Percentiles rank a stretch among this genome's conserved stretches.
Evolutionary conservation across 192 early-diverging fungal genomes (phyloP).

Genomic region (Backusella morwellensis): DNA sequence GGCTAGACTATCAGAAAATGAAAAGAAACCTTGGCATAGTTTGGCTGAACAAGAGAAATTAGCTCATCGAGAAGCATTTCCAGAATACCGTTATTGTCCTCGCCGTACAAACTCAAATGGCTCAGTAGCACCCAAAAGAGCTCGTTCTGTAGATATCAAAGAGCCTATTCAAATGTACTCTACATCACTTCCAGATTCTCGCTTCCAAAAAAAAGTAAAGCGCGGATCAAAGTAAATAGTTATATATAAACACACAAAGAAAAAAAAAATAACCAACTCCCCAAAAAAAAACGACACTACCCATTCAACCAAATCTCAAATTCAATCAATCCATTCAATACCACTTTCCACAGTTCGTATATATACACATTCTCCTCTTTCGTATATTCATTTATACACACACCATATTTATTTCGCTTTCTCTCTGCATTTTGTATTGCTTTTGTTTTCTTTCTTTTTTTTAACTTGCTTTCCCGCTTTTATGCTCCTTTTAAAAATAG

Average conservation of each 20-base stretch:
- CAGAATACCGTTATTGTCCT: slow-evolving; percentile 39
- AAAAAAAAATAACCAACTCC: neutral
- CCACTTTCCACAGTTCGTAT: neutral
- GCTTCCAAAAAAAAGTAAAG: slow-evolving; percentile 8
- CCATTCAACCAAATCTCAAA: neutral
- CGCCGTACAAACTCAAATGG: slow-evolving; percentile 15
- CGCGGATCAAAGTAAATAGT: slow-evolving; percentile 12
- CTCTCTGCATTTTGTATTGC: neutral
- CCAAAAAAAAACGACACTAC: neutral
- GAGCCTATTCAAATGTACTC: neutral
- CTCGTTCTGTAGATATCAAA: neutral
- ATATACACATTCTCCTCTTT: neutral
- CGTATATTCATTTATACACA: neutral
- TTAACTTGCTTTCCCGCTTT: neutral
- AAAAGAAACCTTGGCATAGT: slow-evolving; percentile 41
- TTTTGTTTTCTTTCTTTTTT: neutral
- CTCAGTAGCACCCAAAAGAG: neutral
- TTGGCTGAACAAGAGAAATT: slow-evolving; percentile 37
- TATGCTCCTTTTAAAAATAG: slow-evolving; percentile 6
- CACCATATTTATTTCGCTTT: neutral
- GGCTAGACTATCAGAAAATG: slow-evolving; percentile 30
- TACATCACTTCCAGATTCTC: neutral
- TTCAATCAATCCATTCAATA: neutral
- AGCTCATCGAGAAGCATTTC: slow-evolving; percentile 38
- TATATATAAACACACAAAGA: neutral